Base-by-base conservation (phyloP, 116 monocot genomes). In the Iris pallida region DNA sequence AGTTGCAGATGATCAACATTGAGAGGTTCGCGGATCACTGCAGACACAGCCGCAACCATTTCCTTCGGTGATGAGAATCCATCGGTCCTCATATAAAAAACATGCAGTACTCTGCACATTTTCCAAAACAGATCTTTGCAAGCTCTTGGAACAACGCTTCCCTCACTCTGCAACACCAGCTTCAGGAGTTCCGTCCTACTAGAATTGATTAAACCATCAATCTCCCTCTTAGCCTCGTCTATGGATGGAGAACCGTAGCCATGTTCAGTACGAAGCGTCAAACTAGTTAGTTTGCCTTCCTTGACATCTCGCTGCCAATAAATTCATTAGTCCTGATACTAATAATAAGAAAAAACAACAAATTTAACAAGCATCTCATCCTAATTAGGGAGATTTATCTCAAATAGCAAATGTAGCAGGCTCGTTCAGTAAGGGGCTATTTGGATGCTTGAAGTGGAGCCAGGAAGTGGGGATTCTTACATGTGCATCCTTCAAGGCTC, bases 41-140 rank as follows among this genome's bases (percentile, higher is more conserved):
- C 79, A 80, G 81, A 81, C 13, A 97, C 89, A 56, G 83, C 82
- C 66, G 64, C 46, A 15, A 85, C 40, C 92, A 97, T 89, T 73
- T 97, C 90, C 49, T 73, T 85, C 4, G 89, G 87, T n/a, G 89
- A 92, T 12, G 88, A 65, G 65, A 78, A 89, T 11, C 90, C 90
- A 80, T 97, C 96, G 12, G 57, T 82, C 3, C 58, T 76, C 43
- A 67, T 59, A 45, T 92, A 96, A 46, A 96, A 89, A 3, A 80
- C n/a, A 55, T 92, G 89, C 44, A 90, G 47, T 17, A 80, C 81
- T 65, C 46, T 85, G 79, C 81, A 75, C 81, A 87, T 90, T 63
- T 92, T 92, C 97, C 97, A 97, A 53, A 97, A 97, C 41, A 97
- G 46, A 16, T 92, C 92, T 70, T 87, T 92, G 83, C 92, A 97